These are phyloP conservation scores for Pythium chondricola DNA, from an alignment of 352 stramenopile genomes.

Conservation along the genomic window DNA sequence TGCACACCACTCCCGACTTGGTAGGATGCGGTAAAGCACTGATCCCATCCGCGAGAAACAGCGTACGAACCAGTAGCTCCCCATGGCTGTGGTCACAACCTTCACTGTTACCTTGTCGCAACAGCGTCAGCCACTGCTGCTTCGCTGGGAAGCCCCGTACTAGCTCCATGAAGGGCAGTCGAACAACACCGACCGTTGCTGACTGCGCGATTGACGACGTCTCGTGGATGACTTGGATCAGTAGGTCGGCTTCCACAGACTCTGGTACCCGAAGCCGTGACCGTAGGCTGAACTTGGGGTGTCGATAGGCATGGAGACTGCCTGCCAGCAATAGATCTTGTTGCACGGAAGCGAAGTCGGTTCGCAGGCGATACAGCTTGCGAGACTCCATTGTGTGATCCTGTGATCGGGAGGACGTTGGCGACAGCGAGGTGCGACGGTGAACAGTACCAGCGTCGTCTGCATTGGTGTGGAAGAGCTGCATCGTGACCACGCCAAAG, in stretches of 20 bases:
- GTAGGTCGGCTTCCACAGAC: constrained; percentile 27
- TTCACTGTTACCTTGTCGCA: constrained; percentile 4
- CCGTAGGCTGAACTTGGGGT: constrained; percentile 34
- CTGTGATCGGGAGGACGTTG: too few species aligned
- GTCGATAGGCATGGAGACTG: constrained; percentile 34
- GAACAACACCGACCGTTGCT: constrained; percentile 21
- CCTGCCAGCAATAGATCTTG: constrained; percentile 41
- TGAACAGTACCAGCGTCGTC: neutral
- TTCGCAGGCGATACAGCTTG: constrained; percentile 48
- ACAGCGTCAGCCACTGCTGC: constrained; percentile 49
- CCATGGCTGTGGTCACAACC: constrained; percentile 23
- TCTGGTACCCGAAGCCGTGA: constrained; percentile 46
- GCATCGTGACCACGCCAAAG: constrained; percentile 13
- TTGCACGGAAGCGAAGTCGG: constrained; percentile 33
- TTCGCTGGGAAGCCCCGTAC: constrained; percentile 57
- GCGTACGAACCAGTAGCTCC: constrained; percentile 38
- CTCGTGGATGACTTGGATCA: constrained; percentile 40
- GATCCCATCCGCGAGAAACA: constrained; percentile 57
- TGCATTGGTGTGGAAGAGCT: neutral
- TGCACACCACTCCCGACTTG: constrained; percentile 20
- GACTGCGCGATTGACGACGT: constrained; percentile 16
- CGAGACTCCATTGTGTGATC: too few species aligned
- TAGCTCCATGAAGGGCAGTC: constrained; percentile 38
- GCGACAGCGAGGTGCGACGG: neutral
- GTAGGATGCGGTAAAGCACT: constrained; percentile 37